phyloP scores from a whole-genome alignment of 2,329 filamentous ascomycete species.

The Penicillium palitans region DNA sequence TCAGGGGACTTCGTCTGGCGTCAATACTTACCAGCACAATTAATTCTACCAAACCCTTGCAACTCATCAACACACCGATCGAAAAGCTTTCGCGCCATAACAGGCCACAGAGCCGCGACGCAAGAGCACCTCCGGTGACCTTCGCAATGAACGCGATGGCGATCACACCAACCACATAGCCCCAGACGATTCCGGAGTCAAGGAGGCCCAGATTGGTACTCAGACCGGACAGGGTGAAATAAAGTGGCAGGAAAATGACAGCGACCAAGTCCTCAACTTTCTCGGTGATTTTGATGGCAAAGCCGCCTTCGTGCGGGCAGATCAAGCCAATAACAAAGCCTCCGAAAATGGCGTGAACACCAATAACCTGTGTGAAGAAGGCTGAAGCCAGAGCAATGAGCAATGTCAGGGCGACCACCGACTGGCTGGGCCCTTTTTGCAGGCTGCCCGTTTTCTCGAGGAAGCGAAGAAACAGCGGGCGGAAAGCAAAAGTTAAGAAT shows the following conservation, averaged over 20 bases:
- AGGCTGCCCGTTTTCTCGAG: constrained; percentile 73
- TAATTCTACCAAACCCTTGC: constrained; percentile 90
- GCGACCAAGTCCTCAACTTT: constrained; percentile 92
- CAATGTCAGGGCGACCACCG: constrained; percentile 78
- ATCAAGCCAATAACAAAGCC: constrained; percentile 88
- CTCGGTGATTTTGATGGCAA: constrained; percentile 86
- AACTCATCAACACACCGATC: constrained; percentile 91
- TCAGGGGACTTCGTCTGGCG: accelerated
- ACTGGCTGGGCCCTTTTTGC: constrained; percentile 84
- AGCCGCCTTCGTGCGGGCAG: constrained; percentile 84
- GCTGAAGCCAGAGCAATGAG: constrained; percentile 75
- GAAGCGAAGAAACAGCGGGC: constrained; percentile 72
- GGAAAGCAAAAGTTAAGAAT: constrained; percentile 70
- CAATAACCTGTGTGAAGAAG: constrained; percentile 88
- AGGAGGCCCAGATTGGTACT: constrained; percentile 85
- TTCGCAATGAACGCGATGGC: constrained; percentile 81
- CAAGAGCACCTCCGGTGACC: constrained; percentile 76
- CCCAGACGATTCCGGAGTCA: constrained; percentile 80
- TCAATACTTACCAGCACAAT: constrained; percentile 72
- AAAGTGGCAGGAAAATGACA: constrained; percentile 81
- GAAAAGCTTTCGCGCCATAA: constrained; percentile 88
- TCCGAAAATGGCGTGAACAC: constrained; percentile 91
- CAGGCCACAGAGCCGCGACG: constrained; percentile 72
- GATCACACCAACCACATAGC: constrained; percentile 81
- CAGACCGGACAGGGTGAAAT: constrained; percentile 88